Conservation (phyloP, 2,329 filamentous ascomycete genomes). For the Thermothelomyces thermophilus region DNA sequence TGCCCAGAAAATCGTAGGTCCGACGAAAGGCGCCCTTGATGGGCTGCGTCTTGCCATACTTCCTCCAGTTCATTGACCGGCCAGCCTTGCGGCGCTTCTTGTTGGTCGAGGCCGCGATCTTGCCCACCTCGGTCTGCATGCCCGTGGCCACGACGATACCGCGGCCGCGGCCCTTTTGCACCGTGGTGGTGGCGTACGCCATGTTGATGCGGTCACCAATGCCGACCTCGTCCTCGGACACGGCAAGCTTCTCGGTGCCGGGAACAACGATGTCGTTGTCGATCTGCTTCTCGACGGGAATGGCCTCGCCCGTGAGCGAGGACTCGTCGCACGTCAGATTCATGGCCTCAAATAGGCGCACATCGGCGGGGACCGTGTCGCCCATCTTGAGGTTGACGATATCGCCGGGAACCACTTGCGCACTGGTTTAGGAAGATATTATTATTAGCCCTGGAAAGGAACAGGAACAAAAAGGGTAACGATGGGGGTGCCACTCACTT, state of each 20-base stretch:
- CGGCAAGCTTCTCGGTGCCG: slow-evolving; percentile 40
- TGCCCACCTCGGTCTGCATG: slow-evolving; percentile 69
- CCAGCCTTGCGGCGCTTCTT: slow-evolving; percentile 43
- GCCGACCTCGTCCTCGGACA: slow-evolving; percentile 46
- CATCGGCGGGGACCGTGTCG: slow-evolving; percentile 67
- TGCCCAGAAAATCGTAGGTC: slow-evolving; percentile 31
- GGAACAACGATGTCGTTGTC: slow-evolving; percentile 41
- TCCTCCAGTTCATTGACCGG: slow-evolving; percentile 37
- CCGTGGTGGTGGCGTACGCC: slow-evolving; percentile 66
- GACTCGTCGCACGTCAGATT: slow-evolving; percentile 76
- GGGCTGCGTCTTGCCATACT: slow-evolving; percentile 36
- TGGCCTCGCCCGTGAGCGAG: slow-evolving; percentile 68
- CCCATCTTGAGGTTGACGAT: slow-evolving; percentile 62
- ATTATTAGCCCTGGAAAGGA: not conserved
- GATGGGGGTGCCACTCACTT: slow-evolving; percentile 38
- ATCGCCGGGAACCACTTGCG: slow-evolving; percentile 65
- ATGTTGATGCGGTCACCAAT: slow-evolving; percentile 70
- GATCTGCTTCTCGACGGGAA: slow-evolving; percentile 61
- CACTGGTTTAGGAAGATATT: slow-evolving; percentile 32
- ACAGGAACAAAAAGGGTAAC: not conserved
- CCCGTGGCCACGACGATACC: slow-evolving; percentile 68
- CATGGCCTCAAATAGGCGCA: slow-evolving; percentile 65
- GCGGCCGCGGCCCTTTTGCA: slow-evolving; percentile 65
- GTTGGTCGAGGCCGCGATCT: slow-evolving; percentile 61
- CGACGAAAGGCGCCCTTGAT: slow-evolving; percentile 37